These are phyloP conservation scores for Penstemon davidsonii DNA, from an alignment of 257 asterid species.

Conservation along the genomic window DNA sequence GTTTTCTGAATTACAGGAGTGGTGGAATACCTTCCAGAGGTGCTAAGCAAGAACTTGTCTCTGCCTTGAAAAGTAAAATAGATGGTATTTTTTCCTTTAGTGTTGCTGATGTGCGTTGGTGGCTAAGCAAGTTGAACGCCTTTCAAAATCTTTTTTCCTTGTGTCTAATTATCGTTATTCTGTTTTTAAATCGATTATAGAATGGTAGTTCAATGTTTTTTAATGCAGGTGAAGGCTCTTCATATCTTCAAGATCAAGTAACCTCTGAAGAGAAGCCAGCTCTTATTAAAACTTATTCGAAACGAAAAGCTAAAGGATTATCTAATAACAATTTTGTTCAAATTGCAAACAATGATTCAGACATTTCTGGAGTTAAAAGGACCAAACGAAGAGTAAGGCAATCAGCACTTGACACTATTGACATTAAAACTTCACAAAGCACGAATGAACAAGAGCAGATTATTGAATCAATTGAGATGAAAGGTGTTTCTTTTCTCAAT, in stretches of 20 bases:
- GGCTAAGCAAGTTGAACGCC: not conserved
- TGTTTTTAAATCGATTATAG: not conserved
- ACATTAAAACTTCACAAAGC: constrained; percentile 22
- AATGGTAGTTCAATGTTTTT: constrained; percentile 10
- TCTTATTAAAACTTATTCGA: constrained; percentile 30
- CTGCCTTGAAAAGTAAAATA: constrained; percentile 51
- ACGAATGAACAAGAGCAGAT: constrained; percentile 41
- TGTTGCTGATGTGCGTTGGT: constrained; percentile 6
- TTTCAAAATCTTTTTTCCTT: constrained; percentile 7
- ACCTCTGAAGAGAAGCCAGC: constrained; percentile 31
- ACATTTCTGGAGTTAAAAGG: constrained; percentile 38
- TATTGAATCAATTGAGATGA: constrained; percentile 37
- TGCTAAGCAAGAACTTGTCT: constrained; percentile 38
- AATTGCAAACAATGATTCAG: constrained; percentile 16
- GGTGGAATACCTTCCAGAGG: constrained; percentile 59
- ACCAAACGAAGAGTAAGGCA: constrained; percentile 40
- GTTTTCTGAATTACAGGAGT: constrained; percentile 38
- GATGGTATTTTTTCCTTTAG: constrained; percentile 43
- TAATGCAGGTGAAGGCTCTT: constrained; percentile 39
- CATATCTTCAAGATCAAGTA: constrained; percentile 28
- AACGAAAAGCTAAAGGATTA: constrained; percentile 37
- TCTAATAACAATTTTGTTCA: constrained; percentile 31
- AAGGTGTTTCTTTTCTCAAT: constrained; percentile 46
- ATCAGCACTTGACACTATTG: constrained; percentile 32
- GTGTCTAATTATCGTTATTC: not conserved